Percentiles rank a stretch among this genome's conserved stretches.
Conservation (phyloP, 805 yeast species). For the Metschnikowia sp. region DNA sequence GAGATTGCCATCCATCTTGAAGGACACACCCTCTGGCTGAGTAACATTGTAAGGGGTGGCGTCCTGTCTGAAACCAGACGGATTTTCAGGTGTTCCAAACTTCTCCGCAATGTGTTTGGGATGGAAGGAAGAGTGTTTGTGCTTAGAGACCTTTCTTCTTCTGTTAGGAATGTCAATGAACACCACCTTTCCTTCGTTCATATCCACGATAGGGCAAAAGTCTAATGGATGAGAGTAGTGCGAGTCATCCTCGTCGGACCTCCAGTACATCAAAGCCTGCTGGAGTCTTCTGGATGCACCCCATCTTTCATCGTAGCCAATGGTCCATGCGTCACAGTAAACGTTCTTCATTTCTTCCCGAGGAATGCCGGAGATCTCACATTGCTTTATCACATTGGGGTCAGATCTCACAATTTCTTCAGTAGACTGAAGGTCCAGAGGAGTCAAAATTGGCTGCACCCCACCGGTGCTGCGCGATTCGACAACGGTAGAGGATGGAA, state of each 20-base stretch:
- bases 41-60: constrained; percentile 65
- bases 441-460: constrained; percentile 73
- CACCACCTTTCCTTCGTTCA: constrained; percentile 64
- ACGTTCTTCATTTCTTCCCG: constrained; percentile 56
- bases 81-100: constrained; percentile 48
- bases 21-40: constrained; percentile 82
- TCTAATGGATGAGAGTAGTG: constrained; percentile 75
- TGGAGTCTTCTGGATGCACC: constrained; percentile 72
- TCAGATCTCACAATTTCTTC: constrained; percentile 68
- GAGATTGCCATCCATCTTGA: constrained; percentile 63
- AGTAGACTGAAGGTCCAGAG: constrained; percentile 59
- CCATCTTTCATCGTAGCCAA: constrained; percentile 75
- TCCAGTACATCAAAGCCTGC: constrained; percentile 78
- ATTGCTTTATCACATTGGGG: constrained; percentile 69
- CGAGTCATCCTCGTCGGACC: constrained; percentile 73
- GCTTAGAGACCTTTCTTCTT: constrained; percentile 68
- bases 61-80: constrained; percentile 54
- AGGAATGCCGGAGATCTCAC: constrained; percentile 67
- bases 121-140: constrained; percentile 67
- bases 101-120: constrained; percentile 60
- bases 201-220: constrained; percentile 79
- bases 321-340: constrained; percentile 68
- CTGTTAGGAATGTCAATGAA: constrained; percentile 72
- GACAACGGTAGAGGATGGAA: constrained; percentile 46
- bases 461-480: constrained; percentile 50